Evolutionary conservation across 352 stramenopile genomes (phyloP), one percentile per base, ranked within the genome.

Genomic region (Phytophthora meadii): DNA sequence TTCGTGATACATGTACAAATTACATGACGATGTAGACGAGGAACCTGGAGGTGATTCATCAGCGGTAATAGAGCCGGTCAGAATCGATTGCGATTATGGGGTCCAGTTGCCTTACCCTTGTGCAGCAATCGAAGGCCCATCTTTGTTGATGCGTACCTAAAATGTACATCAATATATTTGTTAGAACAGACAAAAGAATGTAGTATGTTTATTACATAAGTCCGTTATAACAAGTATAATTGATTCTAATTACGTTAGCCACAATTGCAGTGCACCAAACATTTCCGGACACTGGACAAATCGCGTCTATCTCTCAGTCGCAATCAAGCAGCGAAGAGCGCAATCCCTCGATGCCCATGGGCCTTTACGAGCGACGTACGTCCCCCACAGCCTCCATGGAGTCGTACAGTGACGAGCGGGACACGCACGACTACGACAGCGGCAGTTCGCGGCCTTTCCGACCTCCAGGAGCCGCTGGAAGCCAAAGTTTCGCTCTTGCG

Each of bases 31-130:
- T 57, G 36, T 47, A 57, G 50, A 57, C 50, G 25, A 50, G 28
- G 41, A 30, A 8, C 7, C 9, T n/a, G 19, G 45, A 25, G 45
- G 32, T 48, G 44, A 27, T n/a, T 28, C 19, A 48, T 11, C 22
- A 34, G 24, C 17, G 5, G 28, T 60, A 60, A 60, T 60, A 60
- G 53, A 60, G 53, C 53, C 40, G 40, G 53, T 44, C 36, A 57
- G 41, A 25, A 39, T 24, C 32, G 25, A 4, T 34, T 17, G 25
- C 9, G 53, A 44, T 59, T 60, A 50, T 44, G 39, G 40, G 28
- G 3, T 25, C 6, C 11, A 3, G 1, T 49, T 19, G 22, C n/a
- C 3, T 5, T 32, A 28, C 37, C 1, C 32, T 15, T 19, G 19
- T 19, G 30, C 11, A 37, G 54, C 45, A 61, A 61, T 61, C 40